Base-by-base conservation (phyloP, 2,329 filamentous ascomycete genomes). In the Harringtonia aguacate region DNA sequence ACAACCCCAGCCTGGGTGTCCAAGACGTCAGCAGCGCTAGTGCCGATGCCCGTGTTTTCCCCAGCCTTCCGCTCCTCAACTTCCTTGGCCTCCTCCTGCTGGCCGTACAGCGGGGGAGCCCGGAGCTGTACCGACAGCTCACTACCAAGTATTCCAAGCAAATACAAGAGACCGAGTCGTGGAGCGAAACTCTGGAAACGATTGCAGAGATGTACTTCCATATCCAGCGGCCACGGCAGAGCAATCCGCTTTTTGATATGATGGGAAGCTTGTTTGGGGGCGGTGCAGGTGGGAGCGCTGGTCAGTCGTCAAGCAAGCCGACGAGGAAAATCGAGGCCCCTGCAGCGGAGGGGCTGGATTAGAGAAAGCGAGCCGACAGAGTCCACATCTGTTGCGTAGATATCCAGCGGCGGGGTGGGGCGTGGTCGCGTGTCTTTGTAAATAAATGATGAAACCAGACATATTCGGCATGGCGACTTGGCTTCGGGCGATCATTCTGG, bases 141-240 rank as follows among this genome's bases (percentile, higher is more conserved):
- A 79, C 81, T 54, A 77, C 74, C 48, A 92, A 94, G 59, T 98
- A 97, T 63, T 77, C 79, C 31, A 62, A 70, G 7, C 78, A 94
- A 56, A 74, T 97, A 47, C 80, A 80, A 55, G 90, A 97, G 54
- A 70, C 79, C 1, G 77, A 77, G 6, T 71, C 73, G 13, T 97
- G 90, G 90, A 77, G 80, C 29, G 88, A 87, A 58, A 75, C 86
- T 21, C 67, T 98, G 48, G 83, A 88, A 54, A 81, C 86, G 61
- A 81, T 98, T 55, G 90, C 84, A 39, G 90, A 98, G 68, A 89
- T 95, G 78, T 98, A 97, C 69, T 98, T 98, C 66, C 81, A 81
- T 30, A 94, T 98, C 60, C 77, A 81, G 67, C 82, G 88, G 58
- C 90, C 89, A 38, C 76, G 84, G 56, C 87, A 95, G 68, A 84